Conservation (phyloP, 2,329 filamentous ascomycete species). For the Penicillium expansum region DNA sequence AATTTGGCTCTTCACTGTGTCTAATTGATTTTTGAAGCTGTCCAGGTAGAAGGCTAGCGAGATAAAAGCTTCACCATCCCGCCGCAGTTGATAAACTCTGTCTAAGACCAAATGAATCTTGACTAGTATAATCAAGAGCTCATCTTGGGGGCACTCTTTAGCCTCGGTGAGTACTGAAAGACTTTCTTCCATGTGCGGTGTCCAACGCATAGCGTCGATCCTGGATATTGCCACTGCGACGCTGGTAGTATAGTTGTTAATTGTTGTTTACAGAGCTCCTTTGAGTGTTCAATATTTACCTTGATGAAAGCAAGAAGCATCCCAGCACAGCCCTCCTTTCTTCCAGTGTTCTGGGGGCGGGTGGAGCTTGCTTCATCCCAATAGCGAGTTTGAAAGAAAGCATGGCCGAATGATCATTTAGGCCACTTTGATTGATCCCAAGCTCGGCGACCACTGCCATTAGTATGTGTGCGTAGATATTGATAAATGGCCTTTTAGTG, state of each 20-base stretch:
- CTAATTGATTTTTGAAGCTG: constrained; percentile 22
- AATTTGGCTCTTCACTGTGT: constrained; percentile 19
- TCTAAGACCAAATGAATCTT: constrained; percentile 26
- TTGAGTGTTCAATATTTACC: constrained; percentile 31
- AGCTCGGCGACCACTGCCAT: constrained; percentile 26
- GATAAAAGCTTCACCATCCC: constrained; percentile 14
- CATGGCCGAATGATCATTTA: constrained; percentile 17
- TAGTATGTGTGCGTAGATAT: constrained; percentile 21
- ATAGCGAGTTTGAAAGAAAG: constrained; percentile 22
- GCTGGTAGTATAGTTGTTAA: constrained; percentile 23
- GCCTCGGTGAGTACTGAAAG: constrained; percentile 48
- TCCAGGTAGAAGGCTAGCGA: constrained; percentile 18
- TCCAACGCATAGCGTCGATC: constrained; percentile 56
- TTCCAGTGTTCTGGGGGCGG: constrained; percentile 45
- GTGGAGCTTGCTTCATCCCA: constrained; percentile 15
- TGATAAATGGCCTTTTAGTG: constrained; percentile 19
- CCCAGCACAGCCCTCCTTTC: constrained; percentile 52
- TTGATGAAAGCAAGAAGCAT: constrained; percentile 47
- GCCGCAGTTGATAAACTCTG: constrained; percentile 16
- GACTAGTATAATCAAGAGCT: constrained; percentile 41
- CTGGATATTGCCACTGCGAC: constrained; percentile 33
- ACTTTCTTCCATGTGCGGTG: constrained; percentile 57
- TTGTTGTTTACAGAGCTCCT: neutral
- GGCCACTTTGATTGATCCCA: constrained; percentile 22
- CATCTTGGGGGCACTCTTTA: constrained; percentile 51